These are phyloP conservation scores for Solanum medicagineum DNA, from an alignment of 257 asterid species.

Conservation along the genomic window DNA sequence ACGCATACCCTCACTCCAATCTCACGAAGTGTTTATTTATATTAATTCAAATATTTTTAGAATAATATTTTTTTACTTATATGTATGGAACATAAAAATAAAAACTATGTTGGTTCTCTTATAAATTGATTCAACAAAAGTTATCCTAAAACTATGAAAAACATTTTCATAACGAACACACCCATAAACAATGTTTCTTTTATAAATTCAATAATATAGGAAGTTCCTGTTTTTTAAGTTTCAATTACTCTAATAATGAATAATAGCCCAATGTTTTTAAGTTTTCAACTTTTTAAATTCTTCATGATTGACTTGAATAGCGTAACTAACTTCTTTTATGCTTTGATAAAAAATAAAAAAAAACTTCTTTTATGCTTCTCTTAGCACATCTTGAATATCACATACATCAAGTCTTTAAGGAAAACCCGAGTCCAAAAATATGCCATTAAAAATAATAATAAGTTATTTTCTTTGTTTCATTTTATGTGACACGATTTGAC, in stretches of 20 bases:
- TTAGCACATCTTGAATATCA: neutral
- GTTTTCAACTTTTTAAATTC: neutral
- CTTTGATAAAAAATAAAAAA: neutral
- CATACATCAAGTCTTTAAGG: too few species aligned
- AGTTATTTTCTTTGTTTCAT: too few species aligned
- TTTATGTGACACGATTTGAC: too few species aligned
- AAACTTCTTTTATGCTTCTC: neutral
- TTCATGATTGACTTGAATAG: neutral
- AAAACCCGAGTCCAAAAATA: neutral
- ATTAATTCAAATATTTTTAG: neutral
- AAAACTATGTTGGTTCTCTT: fast-evolving
- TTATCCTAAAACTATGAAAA: neutral
- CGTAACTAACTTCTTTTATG: neutral
- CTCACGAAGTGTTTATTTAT: neutral
- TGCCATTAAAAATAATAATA: neutral
- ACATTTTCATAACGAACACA: neutral
- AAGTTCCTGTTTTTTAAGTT: neutral
- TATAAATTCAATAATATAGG: neutral
- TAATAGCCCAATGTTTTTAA: too few species aligned
- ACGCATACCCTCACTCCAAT: neutral
- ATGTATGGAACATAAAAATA: neutral
- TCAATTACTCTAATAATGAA: neutral
- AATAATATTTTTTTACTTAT: fast-evolving
- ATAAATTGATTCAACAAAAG: neutral
- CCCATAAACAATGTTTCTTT: neutral